Conservation (phyloP, 2,329 filamentous ascomycete species). For the Monosporascus sp. region DNA sequence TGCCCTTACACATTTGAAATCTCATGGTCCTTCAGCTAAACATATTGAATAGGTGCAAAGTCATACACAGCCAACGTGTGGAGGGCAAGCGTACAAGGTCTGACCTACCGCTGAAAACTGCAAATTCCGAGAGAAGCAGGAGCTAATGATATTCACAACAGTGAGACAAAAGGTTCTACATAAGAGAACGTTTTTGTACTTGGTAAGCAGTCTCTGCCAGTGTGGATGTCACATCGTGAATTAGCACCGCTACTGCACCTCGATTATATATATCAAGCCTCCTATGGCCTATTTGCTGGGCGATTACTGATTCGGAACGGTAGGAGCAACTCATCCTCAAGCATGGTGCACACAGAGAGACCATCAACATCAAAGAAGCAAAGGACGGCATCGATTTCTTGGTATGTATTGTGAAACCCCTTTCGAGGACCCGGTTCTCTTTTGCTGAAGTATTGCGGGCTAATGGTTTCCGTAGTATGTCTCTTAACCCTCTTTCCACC, state of each 20-base stretch:
- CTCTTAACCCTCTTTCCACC: not conserved
- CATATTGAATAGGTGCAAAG: constrained; percentile 50
- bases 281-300: not conserved
- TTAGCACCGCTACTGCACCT: too few species aligned
- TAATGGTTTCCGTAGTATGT: not conserved
- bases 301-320: not conserved
- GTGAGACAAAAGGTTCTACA: constrained; percentile 80
- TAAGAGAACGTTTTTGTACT: constrained; percentile 67
- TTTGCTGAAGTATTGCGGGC: not conserved
- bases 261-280: too few species aligned
- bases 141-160: not conserved
- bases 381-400: constrained; percentile 96
- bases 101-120: constrained; percentile 27
- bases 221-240: too few species aligned
- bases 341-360: constrained; percentile 84
- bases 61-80: constrained; percentile 96
- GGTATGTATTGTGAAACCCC: not conserved
- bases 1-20: not conserved
- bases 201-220: constrained; percentile 29
- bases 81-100: constrained; percentile 88
- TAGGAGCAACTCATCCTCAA: constrained; percentile 89
- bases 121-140: not conserved
- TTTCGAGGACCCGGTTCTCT: not conserved
- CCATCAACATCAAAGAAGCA: constrained; percentile 96
- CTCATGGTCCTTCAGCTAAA: not conserved